These are phyloP conservation scores for Candida namnaoensis DNA, from an alignment of 805 yeast species.

Conservation along the genomic window DNA sequence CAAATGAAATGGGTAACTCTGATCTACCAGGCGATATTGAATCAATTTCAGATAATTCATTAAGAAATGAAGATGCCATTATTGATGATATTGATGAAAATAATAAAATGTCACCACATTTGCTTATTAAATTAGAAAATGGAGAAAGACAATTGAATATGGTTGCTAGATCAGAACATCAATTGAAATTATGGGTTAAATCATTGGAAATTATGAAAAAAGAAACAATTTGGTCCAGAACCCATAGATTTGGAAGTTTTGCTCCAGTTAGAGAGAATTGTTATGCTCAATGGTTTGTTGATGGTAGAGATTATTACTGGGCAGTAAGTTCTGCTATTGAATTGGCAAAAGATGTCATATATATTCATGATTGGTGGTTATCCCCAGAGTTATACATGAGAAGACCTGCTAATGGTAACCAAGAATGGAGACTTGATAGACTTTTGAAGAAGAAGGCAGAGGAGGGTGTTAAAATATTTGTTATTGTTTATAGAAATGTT, in stretches of 20 bases:
- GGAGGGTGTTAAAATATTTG: slow-evolving; percentile 89
- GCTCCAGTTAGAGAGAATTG: slow-evolving; percentile 85
- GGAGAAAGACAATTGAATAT: slow-evolving; percentile 72
- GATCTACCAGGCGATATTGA: slow-evolving; percentile 27
- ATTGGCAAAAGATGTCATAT: slow-evolving; percentile 89
- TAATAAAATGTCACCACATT: slow-evolving; percentile 41
- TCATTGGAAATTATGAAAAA: slow-evolving; percentile 64
- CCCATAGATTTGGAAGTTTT: slow-evolving; percentile 77
- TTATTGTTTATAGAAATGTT: slow-evolving; percentile 88
- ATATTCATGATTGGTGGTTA: slow-evolving; percentile 98
- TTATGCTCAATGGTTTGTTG: slow-evolving; percentile 95
- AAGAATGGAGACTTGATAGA: slow-evolving; percentile 87
- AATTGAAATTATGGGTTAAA: slow-evolving; percentile 65
- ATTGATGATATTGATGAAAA: slow-evolving; percentile 14
- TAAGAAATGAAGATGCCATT: slow-evolving; percentile 15
- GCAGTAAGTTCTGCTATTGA: slow-evolving; percentile 87
- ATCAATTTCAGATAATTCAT: slow-evolving; percentile 21
- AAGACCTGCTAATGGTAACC: slow-evolving; percentile 92
- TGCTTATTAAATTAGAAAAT: slow-evolving; percentile 54
- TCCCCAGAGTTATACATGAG: slow-evolving; percentile 90
- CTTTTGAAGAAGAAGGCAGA: slow-evolving; percentile 82
- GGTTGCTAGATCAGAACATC: slow-evolving; percentile 56
- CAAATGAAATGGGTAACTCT: slow-evolving; percentile 4
- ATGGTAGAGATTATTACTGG: slow-evolving; percentile 95
- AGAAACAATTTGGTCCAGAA: slow-evolving; percentile 62